Evolutionary conservation across 352 stramenopile genomes (phyloP), one percentile per base, ranked within the genome.

Genomic region (Aphanomyces astaci): DNA sequence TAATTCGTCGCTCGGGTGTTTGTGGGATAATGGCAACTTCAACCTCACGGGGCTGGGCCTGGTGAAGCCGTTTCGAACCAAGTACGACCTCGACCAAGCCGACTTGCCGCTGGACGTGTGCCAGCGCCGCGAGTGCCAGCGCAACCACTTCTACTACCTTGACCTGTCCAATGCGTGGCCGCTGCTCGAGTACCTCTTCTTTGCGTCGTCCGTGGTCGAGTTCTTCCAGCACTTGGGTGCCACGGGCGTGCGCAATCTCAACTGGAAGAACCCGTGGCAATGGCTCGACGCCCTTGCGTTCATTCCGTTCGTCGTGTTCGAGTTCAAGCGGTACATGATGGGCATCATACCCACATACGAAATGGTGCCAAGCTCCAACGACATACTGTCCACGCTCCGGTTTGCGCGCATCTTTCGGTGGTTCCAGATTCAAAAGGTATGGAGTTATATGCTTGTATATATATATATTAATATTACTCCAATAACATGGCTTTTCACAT

Each of bases 51-150:
- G 70, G 9, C 45, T 66, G 7, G 25, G 9, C 9, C 62, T 55
- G 30, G 57, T 88, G 17, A 45, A 79, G 27, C 82, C 82, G 3
- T 91, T 91, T 55, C 73, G 82, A 4, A 60, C 71, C 0, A 73
- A 84, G 65, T 74, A 70, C 19, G 72, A 80, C n/a, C 75, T 89
- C 3, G 63, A 71, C 1, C 55, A 73, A 9, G 30, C 7, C 0
- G 74, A 88, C 51, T 71, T 77, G 17, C 72, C 73, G 22, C 27
- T 81, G 11, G 80, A 76, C 4, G 80, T 89, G 30, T 91, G 82
- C 73, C 87, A 88, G 63, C 82, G 84, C 57, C 88, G 79, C 78
- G 77, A 91, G 68, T 91, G 82, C 66, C 80, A 91, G 70, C 87
- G 88, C 56, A 53, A 75, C 3, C 81, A 91, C 70, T 79, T 89